Percentiles rank a stretch among this genome's conserved stretches.
These are phyloP conservation scores for Lathyrus oleraceus DNA, from an alignment of 306 rosid genomes.

Conservation along the genomic window DNA sequence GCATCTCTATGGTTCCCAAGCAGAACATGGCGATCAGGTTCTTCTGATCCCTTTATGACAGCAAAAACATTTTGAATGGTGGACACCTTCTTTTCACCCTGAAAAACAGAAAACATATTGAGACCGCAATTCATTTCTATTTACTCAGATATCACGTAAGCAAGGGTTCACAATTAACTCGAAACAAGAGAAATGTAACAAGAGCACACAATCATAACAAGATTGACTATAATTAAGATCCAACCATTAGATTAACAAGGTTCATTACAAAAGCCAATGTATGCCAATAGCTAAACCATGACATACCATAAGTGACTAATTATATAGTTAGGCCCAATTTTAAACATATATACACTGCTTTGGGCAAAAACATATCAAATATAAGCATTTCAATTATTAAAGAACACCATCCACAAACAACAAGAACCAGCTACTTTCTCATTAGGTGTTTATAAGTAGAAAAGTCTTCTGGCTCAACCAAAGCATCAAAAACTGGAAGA, in stretches of 20 bases:
- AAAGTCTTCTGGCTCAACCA: conserved; percentile 21
- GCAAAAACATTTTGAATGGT: conserved; percentile 78
- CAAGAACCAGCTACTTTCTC: neutral
- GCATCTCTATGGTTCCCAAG: conserved; percentile 99
- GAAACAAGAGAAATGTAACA: neutral
- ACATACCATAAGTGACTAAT: neutral
- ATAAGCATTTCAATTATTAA: neutral
- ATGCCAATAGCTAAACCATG: neutral
- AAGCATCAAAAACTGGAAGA: neutral
- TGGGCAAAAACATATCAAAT: neutral
- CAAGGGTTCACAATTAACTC: neutral
- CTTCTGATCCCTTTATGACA: conserved; percentile 75
- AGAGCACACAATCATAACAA: conserved; percentile 48
- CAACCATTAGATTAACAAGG: conserved; percentile 48
- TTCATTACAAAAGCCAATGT: neutral
- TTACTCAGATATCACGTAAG: neutral
- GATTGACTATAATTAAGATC: conserved; percentile 44
- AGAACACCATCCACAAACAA: neutral
- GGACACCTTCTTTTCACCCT: conserved; percentile 84
- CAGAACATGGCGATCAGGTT: conserved; percentile 86
- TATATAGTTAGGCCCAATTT: neutral
- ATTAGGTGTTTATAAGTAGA: neutral
- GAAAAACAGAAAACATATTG: conserved; percentile 14
- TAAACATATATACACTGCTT: neutral
- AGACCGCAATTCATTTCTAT: conserved; percentile 12